Conservation (phyloP, 2,329 filamentous ascomycete species). For the Cytospora paraplurivora region DNA sequence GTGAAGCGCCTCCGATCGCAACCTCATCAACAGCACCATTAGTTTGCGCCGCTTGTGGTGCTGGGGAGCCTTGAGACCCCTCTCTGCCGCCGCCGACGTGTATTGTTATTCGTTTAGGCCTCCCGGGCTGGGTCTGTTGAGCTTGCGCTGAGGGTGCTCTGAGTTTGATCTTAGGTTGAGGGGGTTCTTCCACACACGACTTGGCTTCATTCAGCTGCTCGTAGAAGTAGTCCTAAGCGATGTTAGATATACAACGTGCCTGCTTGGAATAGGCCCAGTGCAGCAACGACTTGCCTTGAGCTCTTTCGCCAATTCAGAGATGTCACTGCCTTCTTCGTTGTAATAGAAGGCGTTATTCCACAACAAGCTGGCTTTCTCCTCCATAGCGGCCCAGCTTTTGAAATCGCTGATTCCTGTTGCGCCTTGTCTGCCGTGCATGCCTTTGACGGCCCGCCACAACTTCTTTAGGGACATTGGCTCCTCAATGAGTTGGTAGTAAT, state of each 20-base stretch:
- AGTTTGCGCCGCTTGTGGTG: slow-evolving; percentile 41
- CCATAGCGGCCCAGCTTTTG: slow-evolving; percentile 81
- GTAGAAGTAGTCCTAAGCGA: slow-evolving; percentile 65
- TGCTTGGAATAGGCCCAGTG: not conserved
- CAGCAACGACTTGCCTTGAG: slow-evolving; percentile 63
- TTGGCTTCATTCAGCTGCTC: slow-evolving; percentile 72
- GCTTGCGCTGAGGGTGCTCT: slow-evolving; percentile 59
- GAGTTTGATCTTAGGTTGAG: slow-evolving; percentile 77
- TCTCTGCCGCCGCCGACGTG: slow-evolving; percentile 63
- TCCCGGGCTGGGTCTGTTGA: slow-evolving; percentile 43
- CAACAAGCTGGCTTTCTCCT: slow-evolving; percentile 75
- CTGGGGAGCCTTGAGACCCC: slow-evolving; percentile 56
- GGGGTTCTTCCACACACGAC: slow-evolving; percentile 69
- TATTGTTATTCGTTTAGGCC: slow-evolving; percentile 69
- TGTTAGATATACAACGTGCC: slow-evolving; percentile 25
- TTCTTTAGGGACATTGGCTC: slow-evolving; percentile 78
- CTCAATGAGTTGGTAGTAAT: slow-evolving; percentile 84
- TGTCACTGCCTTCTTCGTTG: slow-evolving; percentile 89
- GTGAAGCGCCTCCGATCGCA: slow-evolving; percentile 36
- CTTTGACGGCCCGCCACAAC: slow-evolving; percentile 75
- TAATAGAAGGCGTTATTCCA: slow-evolving; percentile 89
- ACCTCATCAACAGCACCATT: slow-evolving; percentile 36
- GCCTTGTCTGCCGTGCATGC: slow-evolving; percentile 68
- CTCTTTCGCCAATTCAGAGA: slow-evolving; percentile 74
- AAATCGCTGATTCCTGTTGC: slow-evolving; percentile 68